Evolutionary conservation across 371 early-diverging fungal genomes (phyloP).

Genomic region (Rhizomucor miehei): DNA sequence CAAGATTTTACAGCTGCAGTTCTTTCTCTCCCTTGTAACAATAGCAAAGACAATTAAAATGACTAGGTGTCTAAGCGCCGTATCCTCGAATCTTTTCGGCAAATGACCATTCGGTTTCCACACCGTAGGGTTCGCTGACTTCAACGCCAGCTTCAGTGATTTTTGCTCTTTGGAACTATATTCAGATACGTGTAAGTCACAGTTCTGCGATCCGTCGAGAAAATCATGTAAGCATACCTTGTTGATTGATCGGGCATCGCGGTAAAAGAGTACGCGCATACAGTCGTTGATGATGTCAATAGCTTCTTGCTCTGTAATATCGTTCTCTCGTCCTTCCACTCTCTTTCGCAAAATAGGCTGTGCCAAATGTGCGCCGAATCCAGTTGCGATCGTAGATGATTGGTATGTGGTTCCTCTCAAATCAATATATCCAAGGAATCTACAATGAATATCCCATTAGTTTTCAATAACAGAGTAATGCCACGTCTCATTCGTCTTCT

Average conservation of each 20-base stretch:
- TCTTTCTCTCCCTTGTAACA: background rate
- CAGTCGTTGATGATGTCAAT: slow-evolving; percentile 83
- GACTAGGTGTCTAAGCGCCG: slow-evolving; percentile 54
- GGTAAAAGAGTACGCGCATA: slow-evolving; percentile 95
- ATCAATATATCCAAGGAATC: slow-evolving; percentile 95
- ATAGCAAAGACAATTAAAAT: background rate
- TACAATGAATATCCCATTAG: slow-evolving; percentile 19
- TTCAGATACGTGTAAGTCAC: background rate
- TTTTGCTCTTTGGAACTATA: slow-evolving; percentile 88
- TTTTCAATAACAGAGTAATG: background rate
- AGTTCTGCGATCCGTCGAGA: background rate
- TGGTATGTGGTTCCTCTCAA: slow-evolving; percentile 96
- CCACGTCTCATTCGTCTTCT: background rate
- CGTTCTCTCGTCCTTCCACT: slow-evolving; percentile 83
- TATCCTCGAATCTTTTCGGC: slow-evolving; percentile 90
- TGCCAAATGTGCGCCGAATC: slow-evolving; percentile 95
- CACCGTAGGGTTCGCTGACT: slow-evolving; percentile 84
- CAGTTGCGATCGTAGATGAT: slow-evolving; percentile 92
- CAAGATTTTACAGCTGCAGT: background rate
- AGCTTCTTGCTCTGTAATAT: slow-evolving; percentile 92
- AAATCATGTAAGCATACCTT: slow-evolving; percentile 55
- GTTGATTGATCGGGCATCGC: slow-evolving; percentile 96
- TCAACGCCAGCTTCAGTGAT: slow-evolving; percentile 80
- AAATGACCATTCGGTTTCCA: slow-evolving; percentile 93
- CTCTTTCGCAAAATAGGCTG: slow-evolving; percentile 95